phyloP scores from a whole-genome alignment of 2,329 filamentous ascomycete genomes.

The Pseudogymnoascus sp. region DNA sequence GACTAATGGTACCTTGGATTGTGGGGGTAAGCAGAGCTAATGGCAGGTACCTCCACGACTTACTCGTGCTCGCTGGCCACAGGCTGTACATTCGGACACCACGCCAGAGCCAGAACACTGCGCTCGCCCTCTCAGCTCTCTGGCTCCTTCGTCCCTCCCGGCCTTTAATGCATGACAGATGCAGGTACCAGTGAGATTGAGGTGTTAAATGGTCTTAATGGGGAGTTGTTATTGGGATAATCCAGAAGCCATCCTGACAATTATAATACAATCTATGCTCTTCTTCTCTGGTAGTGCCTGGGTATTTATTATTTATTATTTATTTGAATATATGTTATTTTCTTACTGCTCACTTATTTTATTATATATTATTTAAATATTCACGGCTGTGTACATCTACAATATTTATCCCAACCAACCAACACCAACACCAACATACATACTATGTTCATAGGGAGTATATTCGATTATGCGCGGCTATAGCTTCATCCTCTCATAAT shows the following conservation, averaged over 20 bases:
- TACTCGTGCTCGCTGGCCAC: background rate
- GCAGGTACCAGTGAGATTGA: background rate
- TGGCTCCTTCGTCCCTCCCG: too few relatives aligned
- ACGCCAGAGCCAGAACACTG: too few relatives aligned
- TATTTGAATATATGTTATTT: background rate
- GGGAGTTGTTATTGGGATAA: background rate
- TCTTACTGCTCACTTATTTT: background rate
- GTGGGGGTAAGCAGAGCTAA: background rate
- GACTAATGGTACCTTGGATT: background rate
- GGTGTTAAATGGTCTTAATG: background rate
- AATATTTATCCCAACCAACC: background rate
- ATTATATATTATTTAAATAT: background rate
- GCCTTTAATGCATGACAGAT: slow-evolving; percentile 1
- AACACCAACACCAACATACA: background rate
- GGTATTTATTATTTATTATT: background rate
- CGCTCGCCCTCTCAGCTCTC: too few relatives aligned
- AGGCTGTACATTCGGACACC: background rate
- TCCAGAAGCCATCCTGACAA: background rate
- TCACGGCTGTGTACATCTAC: background rate
- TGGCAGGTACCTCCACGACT: background rate
- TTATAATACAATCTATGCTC: background rate
- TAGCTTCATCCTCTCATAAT: background rate
- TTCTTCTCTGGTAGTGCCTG: background rate
- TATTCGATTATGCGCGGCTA: background rate
- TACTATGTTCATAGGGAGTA: background rate